Conservation (phyloP, 192 early-diverging fungal genomes). For the Backusella liffmaniae region DNA sequence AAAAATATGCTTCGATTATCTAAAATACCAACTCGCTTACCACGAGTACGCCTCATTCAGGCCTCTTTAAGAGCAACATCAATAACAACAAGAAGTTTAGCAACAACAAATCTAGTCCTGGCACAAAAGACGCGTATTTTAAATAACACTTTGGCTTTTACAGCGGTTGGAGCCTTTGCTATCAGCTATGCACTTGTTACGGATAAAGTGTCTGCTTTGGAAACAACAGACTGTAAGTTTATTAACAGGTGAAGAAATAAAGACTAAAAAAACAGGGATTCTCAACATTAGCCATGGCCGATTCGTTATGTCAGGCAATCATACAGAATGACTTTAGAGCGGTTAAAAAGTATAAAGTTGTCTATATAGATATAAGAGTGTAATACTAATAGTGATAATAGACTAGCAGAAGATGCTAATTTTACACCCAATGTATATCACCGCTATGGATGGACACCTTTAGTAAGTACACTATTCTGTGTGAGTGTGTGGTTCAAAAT, state of each 20-base stretch:
- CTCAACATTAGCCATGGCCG: slow-evolving; percentile 12
- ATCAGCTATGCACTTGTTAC: neutral
- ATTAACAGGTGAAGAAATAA: neutral
- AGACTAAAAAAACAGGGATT: neutral
- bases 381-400: neutral
- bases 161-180: neutral
- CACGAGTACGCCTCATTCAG: neutral
- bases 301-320: slow-evolving; percentile 32
- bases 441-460: slow-evolving; percentile 35
- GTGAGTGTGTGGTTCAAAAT: too few species aligned
- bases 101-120: neutral
- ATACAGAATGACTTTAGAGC: slow-evolving; percentile 25
- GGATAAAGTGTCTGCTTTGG: neutral
- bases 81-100: neutral
- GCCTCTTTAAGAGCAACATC: neutral
- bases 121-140: neutral
- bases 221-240: neutral
- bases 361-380: too few species aligned
- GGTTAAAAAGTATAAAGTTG: slow-evolving; percentile 23
- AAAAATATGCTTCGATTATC: neutral
- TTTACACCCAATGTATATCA: slow-evolving; percentile 33
- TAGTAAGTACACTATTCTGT: slow-evolving; percentile 8
- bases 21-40: neutral
- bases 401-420: slow-evolving; percentile 25
- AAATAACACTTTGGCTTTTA: neutral